Evolutionary conservation across 176 grass and related monocot species (phyloP), one percentile per base, ranked within the genome.

Genomic region (Ensete glaucum): DNA sequence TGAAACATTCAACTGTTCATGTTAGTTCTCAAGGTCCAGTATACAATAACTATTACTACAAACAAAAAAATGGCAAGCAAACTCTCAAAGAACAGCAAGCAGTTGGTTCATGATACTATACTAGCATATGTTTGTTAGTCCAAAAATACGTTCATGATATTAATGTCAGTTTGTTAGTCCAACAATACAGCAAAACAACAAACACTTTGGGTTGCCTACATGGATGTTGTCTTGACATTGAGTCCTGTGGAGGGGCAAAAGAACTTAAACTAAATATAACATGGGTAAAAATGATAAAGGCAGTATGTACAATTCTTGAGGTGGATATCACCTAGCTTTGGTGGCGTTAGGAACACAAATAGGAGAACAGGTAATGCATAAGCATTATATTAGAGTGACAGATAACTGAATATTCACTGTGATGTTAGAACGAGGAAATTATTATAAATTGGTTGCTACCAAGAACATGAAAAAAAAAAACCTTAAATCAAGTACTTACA

Each of bases 401-500:
- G 1, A 60, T 60, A 21, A 60, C 16, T 21, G 34, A 43, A 43
- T 43, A 43, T 43, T 43, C 34, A 6, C 34, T 62, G 11, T 27
- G 11, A 2, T 27, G 23, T 21, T 8, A 26, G 8, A 60, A 60
- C 10, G n/a, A 25, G 53, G 11, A 26, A 20, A 23, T 14, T 22
- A 25, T 20, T 9, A 52, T 17, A 58, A 19, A 76, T 63, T 50
- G 19, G 15, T 49, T 16, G 29, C 75, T 53, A 49, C 51, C 24
- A 48, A 75, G 57, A 77, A 43, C 17, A 70, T 19, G 19, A 50
- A 50, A 54, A 64, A 77, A 63, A 62, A 54, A 34, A 62, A 56
- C 73, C 54, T 67, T 79, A 53, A 54, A 84, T 68, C 50, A 22
- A 82, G 48, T 73, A 70, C 88, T 94, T 85, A 99, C 95, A 80